Evolutionary conservation across 306 rosid species (phyloP).

Genomic region (Psophocarpus tetragonolobus): DNA sequence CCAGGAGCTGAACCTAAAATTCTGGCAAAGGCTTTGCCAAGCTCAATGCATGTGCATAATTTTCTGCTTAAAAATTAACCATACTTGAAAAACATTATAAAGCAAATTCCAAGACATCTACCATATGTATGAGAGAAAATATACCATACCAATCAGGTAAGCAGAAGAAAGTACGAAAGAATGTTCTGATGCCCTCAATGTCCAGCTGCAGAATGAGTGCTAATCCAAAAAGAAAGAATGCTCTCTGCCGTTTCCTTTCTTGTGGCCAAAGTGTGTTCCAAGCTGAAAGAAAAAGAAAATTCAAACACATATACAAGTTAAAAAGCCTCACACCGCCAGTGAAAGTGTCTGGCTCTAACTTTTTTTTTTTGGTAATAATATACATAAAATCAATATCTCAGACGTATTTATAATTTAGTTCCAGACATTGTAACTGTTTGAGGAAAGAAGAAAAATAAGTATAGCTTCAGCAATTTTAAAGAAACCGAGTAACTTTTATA

Average conservation of each 20-base stretch:
- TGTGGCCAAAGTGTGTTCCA: slow-evolving; percentile 97
- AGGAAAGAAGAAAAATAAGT: slow-evolving; percentile 6
- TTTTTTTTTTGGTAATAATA: slow-evolving; percentile 13
- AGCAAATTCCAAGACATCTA: slow-evolving; percentile 19
- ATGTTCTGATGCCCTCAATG: slow-evolving; percentile 83
- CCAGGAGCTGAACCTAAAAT: too few relatives aligned
- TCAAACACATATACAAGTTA: slow-evolving; percentile 1
- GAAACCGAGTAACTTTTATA: not conserved
- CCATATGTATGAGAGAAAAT: slow-evolving; percentile 32
- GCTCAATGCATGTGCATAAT: too few relatives aligned
- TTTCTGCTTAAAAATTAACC: slow-evolving; percentile 1
- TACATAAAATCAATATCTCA: not conserved
- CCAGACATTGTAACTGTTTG: not conserved
- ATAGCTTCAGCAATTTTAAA: not conserved
- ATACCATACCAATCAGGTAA: slow-evolving; percentile 77
- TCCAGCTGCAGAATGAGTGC: slow-evolving; percentile 86
- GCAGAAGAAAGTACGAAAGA: slow-evolving; percentile 91
- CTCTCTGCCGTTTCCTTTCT: slow-evolving; percentile 95
- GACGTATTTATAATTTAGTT: not conserved
- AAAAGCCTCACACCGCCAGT: not conserved
- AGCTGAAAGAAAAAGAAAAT: slow-evolving; percentile 50
- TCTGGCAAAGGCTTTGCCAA: too few relatives aligned
- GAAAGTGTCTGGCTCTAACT: not conserved
- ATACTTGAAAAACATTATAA: slow-evolving; percentile 15
- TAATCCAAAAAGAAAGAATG: slow-evolving; percentile 94